phyloP scores from a whole-genome alignment of 1,139 yeast genomes.

The Saccharomyces hybrid region DNA sequence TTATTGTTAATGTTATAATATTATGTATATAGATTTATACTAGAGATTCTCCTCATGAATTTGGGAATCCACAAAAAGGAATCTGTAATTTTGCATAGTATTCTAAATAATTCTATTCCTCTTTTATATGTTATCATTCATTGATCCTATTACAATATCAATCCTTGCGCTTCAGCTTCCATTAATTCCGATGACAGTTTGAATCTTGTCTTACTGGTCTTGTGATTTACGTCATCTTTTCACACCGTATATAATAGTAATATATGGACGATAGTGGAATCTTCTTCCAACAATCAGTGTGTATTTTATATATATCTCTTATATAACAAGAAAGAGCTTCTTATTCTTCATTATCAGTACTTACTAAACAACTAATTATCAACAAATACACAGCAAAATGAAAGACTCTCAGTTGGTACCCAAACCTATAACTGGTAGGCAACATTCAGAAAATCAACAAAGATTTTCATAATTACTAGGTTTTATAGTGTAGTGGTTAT shows the following conservation, averaged over 20 bases:
- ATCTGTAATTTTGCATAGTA: not conserved
- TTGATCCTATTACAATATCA: not conserved
- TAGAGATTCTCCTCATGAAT: too few relatives aligned
- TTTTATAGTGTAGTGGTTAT: constrained; percentile 56
- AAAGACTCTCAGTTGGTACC: not conserved
- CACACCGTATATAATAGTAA: too few relatives aligned
- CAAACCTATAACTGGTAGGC: not conserved
- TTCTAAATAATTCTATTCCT: not conserved
- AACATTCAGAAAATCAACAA: not conserved
- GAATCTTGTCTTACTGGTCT: too few relatives aligned
- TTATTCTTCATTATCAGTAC: not conserved
- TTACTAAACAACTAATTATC: not conserved
- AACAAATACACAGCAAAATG: not conserved
- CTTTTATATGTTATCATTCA: not conserved
- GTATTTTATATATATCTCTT: not conserved
- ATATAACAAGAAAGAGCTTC: not conserved
- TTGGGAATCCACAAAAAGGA: too few relatives aligned
- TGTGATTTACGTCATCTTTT: too few relatives aligned
- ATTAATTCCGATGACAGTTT: too few relatives aligned
- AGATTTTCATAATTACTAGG: not conserved
- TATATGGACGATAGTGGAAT: too few relatives aligned
- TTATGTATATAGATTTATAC: too few relatives aligned
- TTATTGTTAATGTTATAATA: too few relatives aligned
- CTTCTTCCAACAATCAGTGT: not conserved
- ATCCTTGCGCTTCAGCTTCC: not conserved